Evolutionary conservation across 768 basidiomycete species (phyloP).

Genomic region (Leucogyrophana mollusca): DNA sequence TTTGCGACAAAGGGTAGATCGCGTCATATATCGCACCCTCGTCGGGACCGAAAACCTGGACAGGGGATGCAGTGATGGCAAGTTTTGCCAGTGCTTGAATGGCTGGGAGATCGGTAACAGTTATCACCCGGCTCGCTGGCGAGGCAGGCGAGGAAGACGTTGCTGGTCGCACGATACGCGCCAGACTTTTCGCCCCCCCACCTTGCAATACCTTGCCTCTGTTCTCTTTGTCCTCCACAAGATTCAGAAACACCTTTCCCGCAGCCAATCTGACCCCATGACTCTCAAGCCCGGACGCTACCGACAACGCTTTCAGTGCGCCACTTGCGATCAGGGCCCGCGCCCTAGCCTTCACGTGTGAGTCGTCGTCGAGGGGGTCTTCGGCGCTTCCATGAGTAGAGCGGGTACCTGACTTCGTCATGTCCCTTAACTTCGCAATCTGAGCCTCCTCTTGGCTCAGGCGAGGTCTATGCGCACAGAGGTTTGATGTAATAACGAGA

Average conservation of each 20-base stretch:
- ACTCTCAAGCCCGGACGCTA: slow-evolving; percentile 62
- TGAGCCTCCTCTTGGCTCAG: slow-evolving; percentile 82
- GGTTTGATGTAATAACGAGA: slow-evolving; percentile 70
- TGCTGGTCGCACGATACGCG: slow-evolving; percentile 52
- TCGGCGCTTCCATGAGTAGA: slow-evolving; percentile 24
- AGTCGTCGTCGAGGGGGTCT: slow-evolving; percentile 59
- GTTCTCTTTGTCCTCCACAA: slow-evolving; percentile 77
- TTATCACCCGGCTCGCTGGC: slow-evolving; percentile 28
- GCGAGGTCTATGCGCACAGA: slow-evolving; percentile 67
- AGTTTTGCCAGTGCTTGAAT: slow-evolving; percentile 93
- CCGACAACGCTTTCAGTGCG: slow-evolving; percentile 60
- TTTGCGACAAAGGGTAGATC: slow-evolving; percentile 74
- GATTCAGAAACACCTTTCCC: slow-evolving; percentile 62
- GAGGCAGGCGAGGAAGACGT: slow-evolving; percentile 29
- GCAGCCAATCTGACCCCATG: slow-evolving; percentile 54
- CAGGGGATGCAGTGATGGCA: slow-evolving; percentile 86
- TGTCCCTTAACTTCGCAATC: slow-evolving; percentile 71
- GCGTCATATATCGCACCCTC: slow-evolving; percentile 74
- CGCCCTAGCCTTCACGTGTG: slow-evolving; percentile 60
- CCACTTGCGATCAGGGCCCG: slow-evolving; percentile 59
- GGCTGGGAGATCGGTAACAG: slow-evolving; percentile 51
- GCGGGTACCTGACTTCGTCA: slow-evolving; percentile 56
- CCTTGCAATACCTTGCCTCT: slow-evolving; percentile 74
- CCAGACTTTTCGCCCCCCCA: slow-evolving; percentile 73
- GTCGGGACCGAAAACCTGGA: slow-evolving; percentile 88